Base-by-base conservation (phyloP, 2,329 filamentous ascomycete species). In the Apiospora kogelbergensis region DNA sequence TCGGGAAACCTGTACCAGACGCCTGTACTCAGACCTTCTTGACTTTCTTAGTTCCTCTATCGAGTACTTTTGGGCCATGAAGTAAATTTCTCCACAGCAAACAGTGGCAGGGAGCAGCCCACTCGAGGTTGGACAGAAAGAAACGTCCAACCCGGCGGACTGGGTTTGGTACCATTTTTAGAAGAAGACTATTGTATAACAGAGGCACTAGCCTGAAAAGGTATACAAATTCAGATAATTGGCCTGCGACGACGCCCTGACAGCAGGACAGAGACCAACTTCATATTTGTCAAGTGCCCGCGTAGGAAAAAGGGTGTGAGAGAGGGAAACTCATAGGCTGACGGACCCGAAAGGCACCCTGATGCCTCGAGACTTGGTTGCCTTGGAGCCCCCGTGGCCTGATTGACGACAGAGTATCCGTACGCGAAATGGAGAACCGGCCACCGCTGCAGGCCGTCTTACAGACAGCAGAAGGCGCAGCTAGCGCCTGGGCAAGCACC, bases 391-490 rank as follows among this genome's bases (percentile, higher is more conserved):
- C 42, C 53, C 30, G 17, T 60, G 53, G 53, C 37, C 53, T 60
- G 53, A 60, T 60, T 30, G 53, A 60, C 53, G 53, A 37, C 53
- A 37, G 53, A 60, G 53, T 60, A 60, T n/a, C 53, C 53, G 53
- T 60, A 60, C 37, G 53, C 53, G 53, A 60, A 60, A 60, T 60
- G 26, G 53, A 60, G 33, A 60, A 60, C 37, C 30, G 53, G 20
- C 53, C 53, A 60, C 53, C 22, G 53, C 53, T 60, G 53, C 53
- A 60, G 53, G 53, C 20, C 41, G 63, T 65, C 63, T 65, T 65
- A 44, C 63, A 65, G 60, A 42, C 40, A 64, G 60, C 60, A 64
- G 37, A 65, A 65, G 63, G 63, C 63, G 63, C 63, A 65, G 63
- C 63, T 65, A 65, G 63, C 40, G 63, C 48, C 48, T 44, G 63